Evolutionary conservation across 2,329 filamentous ascomycete species (phyloP), one percentile per base, ranked within the genome.

Genomic region (Ustilaginoidea virens): DNA sequence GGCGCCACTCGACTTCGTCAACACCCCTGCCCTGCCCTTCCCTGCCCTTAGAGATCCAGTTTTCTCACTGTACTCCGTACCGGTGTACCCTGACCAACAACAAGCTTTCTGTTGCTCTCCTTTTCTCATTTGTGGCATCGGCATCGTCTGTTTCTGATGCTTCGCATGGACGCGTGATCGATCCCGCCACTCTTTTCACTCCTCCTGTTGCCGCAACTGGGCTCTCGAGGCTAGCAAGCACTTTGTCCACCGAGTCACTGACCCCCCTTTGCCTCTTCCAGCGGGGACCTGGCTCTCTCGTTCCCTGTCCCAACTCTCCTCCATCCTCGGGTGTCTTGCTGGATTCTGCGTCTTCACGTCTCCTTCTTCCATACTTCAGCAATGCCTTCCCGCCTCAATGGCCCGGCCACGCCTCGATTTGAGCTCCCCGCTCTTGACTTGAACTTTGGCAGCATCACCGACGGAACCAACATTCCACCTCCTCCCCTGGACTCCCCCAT

Each of bases 381-480:
- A 27, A 55, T 55, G 51, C 43, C 51, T 35, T 43, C 50, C 39
- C 39, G 43, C 32, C 32, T 46, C 33, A 47, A 47, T 36, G 41
- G 40, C 34, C 35, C 41, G 18, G 35, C 36, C 25, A 39, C 39
- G 33, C 39, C 46, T 33, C 56, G 55, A 40, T 73, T 74, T 37
- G 63, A 72, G 51, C 60, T 74, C 33, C 69, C 69, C 7, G 61
- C 58, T 26, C 58, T 74, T 35, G 55, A 73, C 37, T 60, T 74
- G 52, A 62, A 69, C 39, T 70, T 72, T 40, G 58, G 61, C 34
- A 68, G 61, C 26, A 54, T 74, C 44, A 73, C 69, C 24, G 68
- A 73, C 23, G 69, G 69, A 30, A 74, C 69, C 45, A 45, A 68
- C 43, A 74, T 74, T 38, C 69, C 69, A 24, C 64, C 69, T 17